phyloP scores from a whole-genome alignment of 2,329 filamentous ascomycete genomes.

The Cladosporium colombiae region DNA sequence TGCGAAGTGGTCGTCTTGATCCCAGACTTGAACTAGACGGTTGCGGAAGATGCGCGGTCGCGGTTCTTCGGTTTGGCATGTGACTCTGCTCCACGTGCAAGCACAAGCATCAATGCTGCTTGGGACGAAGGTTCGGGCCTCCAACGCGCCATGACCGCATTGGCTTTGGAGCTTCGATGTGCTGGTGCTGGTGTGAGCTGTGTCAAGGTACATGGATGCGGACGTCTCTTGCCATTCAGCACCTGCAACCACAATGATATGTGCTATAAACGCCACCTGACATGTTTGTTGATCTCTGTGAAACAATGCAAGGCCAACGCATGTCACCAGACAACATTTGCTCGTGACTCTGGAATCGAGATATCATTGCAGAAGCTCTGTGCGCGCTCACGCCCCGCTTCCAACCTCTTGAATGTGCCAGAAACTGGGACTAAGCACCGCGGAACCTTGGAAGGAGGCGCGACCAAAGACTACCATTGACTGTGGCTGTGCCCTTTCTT shows the following conservation, averaged over 20 bases:
- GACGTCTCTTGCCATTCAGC: neutral
- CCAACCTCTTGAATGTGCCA: slow-evolving; percentile 7
- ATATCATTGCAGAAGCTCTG: slow-evolving; percentile 4
- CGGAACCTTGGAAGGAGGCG: slow-evolving; percentile 4
- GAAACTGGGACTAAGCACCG: slow-evolving; percentile 5
- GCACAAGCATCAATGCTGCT: slow-evolving; percentile 3
- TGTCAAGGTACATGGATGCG: neutral
- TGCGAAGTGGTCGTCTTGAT: neutral
- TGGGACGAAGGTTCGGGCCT: slow-evolving; percentile 16
- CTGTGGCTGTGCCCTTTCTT: slow-evolving; percentile 2
- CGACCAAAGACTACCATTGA: neutral
- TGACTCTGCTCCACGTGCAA: slow-evolving; percentile 11
- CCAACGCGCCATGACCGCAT: slow-evolving; percentile 16
- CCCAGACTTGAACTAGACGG: neutral
- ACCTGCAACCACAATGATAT: neutral
- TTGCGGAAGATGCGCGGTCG: neutral
- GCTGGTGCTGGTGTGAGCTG: neutral
- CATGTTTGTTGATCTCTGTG: neutral
- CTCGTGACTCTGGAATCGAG: neutral
- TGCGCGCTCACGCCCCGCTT: slow-evolving; percentile 10
- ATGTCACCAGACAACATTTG: neutral
- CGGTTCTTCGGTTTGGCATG: slow-evolving; percentile 12
- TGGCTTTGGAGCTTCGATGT: neutral
- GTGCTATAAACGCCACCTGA: neutral
- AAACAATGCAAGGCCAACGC: neutral